A percentile compares a stretch with the other conserved stretches of the same genome.
These are phyloP conservation scores for Naganishia liquefaciens DNA, from an alignment of 1,284 basidiomycete genomes.

Conservation along the genomic window DNA sequence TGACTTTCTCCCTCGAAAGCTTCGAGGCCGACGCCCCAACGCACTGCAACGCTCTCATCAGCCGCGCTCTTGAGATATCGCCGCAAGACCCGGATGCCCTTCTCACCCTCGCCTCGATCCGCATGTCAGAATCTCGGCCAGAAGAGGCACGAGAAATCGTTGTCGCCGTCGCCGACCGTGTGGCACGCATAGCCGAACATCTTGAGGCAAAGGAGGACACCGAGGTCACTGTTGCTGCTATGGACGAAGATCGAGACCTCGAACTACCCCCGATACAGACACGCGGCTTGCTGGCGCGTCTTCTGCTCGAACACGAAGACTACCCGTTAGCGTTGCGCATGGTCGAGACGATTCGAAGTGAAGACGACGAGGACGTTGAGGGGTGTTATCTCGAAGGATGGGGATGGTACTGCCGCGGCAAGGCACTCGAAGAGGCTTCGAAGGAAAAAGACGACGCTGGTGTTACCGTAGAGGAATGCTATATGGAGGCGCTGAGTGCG, in stretches of 20 bases:
- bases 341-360: slow-evolving; percentile 73
- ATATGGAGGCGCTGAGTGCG: slow-evolving; percentile 74
- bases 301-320: slow-evolving; percentile 77
- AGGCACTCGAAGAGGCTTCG: slow-evolving; percentile 56
- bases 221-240: not conserved
- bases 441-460: slow-evolving; percentile 54
- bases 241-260: slow-evolving; percentile 9
- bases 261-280: slow-evolving; percentile 70
- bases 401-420: slow-evolving; percentile 73
- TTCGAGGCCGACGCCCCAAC: slow-evolving; percentile 76
- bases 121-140: slow-evolving; percentile 80
- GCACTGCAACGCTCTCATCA: slow-evolving; percentile 76
- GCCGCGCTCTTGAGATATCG: slow-evolving; percentile 70
- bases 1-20: slow-evolving; percentile 55
- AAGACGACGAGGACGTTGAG: slow-evolving; percentile 84
- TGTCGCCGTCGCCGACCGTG: slow-evolving; percentile 57
- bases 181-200: slow-evolving; percentile 4
- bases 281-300: slow-evolving; percentile 72
- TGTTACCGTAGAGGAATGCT: slow-evolving; percentile 75
- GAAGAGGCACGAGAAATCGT: slow-evolving; percentile 75
- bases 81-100: slow-evolving; percentile 77
- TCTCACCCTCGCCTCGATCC: slow-evolving; percentile 79
- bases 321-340: slow-evolving; percentile 72
- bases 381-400: slow-evolving; percentile 95
- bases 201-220: slow-evolving; percentile 21